These are phyloP conservation scores for Termitomyces sp. DNA, from an alignment of 768 basidiomycete species.

Conservation along the genomic window DNA sequence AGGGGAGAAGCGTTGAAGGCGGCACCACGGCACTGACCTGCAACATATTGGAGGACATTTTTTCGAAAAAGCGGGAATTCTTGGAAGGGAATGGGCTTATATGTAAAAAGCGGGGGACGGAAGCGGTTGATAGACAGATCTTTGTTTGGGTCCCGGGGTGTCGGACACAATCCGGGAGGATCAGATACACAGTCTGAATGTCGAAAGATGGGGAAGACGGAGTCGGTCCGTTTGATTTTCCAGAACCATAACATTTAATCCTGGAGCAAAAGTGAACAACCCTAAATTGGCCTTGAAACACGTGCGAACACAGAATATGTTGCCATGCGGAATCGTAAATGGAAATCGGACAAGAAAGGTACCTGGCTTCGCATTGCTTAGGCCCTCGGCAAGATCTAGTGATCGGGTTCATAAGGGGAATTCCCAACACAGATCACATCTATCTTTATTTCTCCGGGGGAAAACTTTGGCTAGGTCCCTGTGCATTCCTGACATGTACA, in stretches of 20 bases:
- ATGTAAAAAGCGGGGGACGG: conserved; percentile 19
- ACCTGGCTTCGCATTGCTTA: conserved; percentile 16
- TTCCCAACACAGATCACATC: conserved; percentile 33
- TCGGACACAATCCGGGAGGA: conserved; percentile 19
- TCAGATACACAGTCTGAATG: conserved; percentile 11
- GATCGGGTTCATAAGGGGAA: conserved; percentile 33
- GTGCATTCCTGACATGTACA: conserved; percentile 19
- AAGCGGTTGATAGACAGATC: conserved; percentile 23
- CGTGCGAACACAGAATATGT: conserved; percentile 38
- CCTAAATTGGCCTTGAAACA: conserved; percentile 42
- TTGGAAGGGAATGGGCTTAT: conserved; percentile 17
- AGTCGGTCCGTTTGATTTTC: conserved; percentile 33
- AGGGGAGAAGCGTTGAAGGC: not conserved
- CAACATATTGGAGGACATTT: conserved; percentile 45
- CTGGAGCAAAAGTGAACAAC: conserved; percentile 26
- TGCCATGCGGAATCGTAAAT: conserved; percentile 36
- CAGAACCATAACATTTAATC: conserved; percentile 32
- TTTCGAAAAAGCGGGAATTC: conserved; percentile 12
- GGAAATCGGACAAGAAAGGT: conserved; percentile 26
- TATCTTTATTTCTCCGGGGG: conserved; percentile 33
- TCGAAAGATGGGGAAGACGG: conserved; percentile 20
- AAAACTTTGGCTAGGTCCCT: conserved; percentile 28
- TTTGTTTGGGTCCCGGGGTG: conserved; percentile 19
- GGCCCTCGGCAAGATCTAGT: conserved; percentile 44
- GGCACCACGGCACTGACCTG: conserved; percentile 33